These are phyloP conservation scores for Gossypium sturtianum DNA, from an alignment of 345 rosid species.

Conservation along the genomic window DNA sequence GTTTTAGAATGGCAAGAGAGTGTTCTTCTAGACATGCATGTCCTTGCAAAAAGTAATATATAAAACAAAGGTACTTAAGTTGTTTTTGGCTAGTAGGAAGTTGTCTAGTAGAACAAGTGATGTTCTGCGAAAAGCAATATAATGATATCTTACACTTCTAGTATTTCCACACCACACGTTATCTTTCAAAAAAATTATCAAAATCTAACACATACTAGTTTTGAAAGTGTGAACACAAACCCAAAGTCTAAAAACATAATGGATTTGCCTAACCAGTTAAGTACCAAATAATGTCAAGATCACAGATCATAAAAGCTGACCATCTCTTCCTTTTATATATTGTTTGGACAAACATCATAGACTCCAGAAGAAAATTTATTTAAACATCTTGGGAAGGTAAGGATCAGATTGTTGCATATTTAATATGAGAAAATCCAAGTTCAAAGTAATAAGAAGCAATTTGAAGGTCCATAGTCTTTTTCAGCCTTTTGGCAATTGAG, in stretches of 20 bases:
- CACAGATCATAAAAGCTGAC: background rate
- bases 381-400: background rate
- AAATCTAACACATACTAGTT: background rate
- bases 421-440: background rate
- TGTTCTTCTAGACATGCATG: background rate
- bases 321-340: background rate
- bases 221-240: background rate
- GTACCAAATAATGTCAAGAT: background rate
- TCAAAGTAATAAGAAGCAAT: slow-evolving; percentile 1
- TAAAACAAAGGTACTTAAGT: background rate
- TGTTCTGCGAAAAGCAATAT: background rate
- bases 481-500: background rate
- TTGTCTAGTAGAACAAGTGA: background rate
- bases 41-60: background rate
- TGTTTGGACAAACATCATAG: background rate
- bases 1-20: background rate
- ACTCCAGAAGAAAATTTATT: background rate
- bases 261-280: background rate
- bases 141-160: background rate
- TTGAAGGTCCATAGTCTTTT: background rate
- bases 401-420: background rate
- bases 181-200: background rate
- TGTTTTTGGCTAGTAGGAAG: background rate
- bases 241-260: background rate
- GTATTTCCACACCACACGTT: background rate